phyloP scores from a whole-genome alignment of 768 basidiomycete species.

The Lepiota subincarnata region DNA sequence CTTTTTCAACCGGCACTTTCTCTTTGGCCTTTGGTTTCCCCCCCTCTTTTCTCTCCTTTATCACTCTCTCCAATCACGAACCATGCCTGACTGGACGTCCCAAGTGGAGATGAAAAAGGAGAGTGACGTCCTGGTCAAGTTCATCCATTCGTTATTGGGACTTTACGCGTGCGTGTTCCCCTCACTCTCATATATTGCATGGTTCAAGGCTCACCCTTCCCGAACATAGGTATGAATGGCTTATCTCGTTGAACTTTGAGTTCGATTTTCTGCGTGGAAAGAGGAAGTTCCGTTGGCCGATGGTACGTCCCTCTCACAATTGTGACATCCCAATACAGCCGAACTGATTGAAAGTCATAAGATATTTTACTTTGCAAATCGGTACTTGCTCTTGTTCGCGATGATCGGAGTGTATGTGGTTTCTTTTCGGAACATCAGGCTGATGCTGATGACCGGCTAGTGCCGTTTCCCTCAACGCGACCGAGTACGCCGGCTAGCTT shows the following conservation, averaged over 20 bases:
- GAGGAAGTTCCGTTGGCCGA: conserved; percentile 61
- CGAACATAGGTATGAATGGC: conserved; percentile 56
- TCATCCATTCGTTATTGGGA: conserved; percentile 56
- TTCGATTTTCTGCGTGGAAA: conserved; percentile 55
- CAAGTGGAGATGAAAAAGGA: conserved; percentile 43
- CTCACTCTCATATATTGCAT: conserved; percentile 5
- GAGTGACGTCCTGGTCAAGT: conserved; percentile 40
- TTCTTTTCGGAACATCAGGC: conserved; percentile 13
- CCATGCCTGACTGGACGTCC: conserved; percentile 56
- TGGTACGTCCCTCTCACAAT: conserved; percentile 36
- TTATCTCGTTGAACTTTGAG: conserved; percentile 59
- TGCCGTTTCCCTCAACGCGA: conserved; percentile 47
- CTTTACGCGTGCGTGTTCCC: conserved; percentile 43
- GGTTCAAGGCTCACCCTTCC: not conserved
- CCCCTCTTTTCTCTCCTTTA: not conserved
- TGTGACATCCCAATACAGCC: not conserved
- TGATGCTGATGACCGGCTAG: conserved; percentile 24
- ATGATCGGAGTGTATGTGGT: conserved; percentile 61
- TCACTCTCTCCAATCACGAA: conserved; percentile 7
- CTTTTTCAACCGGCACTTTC: not conserved
- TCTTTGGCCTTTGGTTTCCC: conserved; percentile 10
- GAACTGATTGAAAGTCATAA: conserved; percentile 20
- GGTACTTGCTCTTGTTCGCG: conserved; percentile 62
- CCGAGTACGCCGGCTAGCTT: conserved; percentile 25
- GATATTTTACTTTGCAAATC: conserved; percentile 65